phyloP scores from a whole-genome alignment of 495 filamentous ascomycete species.

The Ascobolus immersus region DNA sequence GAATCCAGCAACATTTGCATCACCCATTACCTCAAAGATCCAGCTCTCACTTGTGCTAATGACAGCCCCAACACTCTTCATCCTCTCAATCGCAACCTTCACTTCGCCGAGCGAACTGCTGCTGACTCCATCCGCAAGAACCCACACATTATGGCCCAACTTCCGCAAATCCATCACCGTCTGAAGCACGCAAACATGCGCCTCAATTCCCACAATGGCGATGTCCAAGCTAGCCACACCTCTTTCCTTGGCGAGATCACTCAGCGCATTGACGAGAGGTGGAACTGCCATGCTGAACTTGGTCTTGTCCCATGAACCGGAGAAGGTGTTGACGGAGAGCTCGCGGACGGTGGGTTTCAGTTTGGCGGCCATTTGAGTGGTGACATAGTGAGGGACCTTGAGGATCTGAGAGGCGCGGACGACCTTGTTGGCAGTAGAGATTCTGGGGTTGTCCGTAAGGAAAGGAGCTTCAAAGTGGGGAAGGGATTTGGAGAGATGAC shows the following conservation, averaged over 20 bases:
- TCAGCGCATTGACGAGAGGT: constrained; percentile 15
- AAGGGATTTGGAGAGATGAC: not conserved
- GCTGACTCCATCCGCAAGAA: constrained; percentile 77
- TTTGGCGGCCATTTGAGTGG: constrained; percentile 52
- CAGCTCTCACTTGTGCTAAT: constrained; percentile 80
- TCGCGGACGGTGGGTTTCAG: constrained; percentile 60
- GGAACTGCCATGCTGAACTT: constrained; percentile 59
- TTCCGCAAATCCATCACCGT: constrained; percentile 57
- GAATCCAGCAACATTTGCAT: too few species aligned
- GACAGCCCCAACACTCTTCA: constrained; percentile 49
- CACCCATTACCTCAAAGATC: constrained; percentile 79
- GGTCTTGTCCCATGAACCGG: constrained; percentile 53
- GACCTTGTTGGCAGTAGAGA: constrained; percentile 29
- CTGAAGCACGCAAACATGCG: constrained; percentile 85
- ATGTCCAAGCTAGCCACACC: constrained; percentile 17
- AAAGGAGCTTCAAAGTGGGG: constrained; percentile 2
- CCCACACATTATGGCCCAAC: constrained; percentile 56
- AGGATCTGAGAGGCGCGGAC: constrained; percentile 32
- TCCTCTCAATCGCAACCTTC: constrained; percentile 44
- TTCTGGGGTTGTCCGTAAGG: constrained; percentile 13
- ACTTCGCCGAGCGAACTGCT: constrained; percentile 65
- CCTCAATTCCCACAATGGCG: constrained; percentile 66
- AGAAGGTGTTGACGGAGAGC: constrained; percentile 18
- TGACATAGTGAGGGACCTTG: constrained; percentile 51
- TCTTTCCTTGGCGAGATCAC: constrained; percentile 8